Conservation (phyloP, 768 basidiomycete genomes). For the Sarcomyxa edulis region DNA sequence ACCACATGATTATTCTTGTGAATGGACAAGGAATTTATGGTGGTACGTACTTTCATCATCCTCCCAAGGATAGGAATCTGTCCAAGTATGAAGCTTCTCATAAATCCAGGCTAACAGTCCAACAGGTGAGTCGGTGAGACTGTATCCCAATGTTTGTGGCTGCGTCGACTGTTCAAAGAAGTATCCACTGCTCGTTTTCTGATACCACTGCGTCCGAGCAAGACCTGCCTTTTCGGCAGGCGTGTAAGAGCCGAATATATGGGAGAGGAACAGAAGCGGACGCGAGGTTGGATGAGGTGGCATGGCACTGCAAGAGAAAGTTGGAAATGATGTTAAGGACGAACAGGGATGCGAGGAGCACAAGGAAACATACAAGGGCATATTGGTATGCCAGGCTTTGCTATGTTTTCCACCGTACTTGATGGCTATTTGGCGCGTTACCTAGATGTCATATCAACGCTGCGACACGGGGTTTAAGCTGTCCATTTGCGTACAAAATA, state of each 20-base stretch:
- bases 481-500: constrained; percentile 4
- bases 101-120: constrained; percentile 41
- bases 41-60: constrained; percentile 25
- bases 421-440: constrained; percentile 22
- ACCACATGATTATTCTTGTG: constrained; percentile 29
- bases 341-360: background rate
- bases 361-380: constrained; percentile 30
- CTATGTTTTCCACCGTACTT: constrained; percentile 29
- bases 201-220: constrained; percentile 22
- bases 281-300: constrained; percentile 3
- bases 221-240: constrained; percentile 27
- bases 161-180: constrained; percentile 22
- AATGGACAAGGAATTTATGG: constrained; percentile 61
- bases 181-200: constrained; percentile 20
- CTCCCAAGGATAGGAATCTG: constrained; percentile 49
- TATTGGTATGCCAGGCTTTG: constrained; percentile 52
- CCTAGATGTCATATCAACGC: constrained; percentile 8
- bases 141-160: constrained; percentile 35
- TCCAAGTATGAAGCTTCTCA: constrained; percentile 43
- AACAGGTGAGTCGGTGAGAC: constrained; percentile 37
- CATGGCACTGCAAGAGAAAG: background rate
- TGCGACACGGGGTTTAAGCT: background rate
- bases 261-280: constrained; percentile 3
- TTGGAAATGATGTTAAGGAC: background rate
- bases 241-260: constrained; percentile 1